Evolutionary conservation across 352 stramenopile genomes (phyloP).

Genomic region (Globisporangium cystogenes): DNA sequence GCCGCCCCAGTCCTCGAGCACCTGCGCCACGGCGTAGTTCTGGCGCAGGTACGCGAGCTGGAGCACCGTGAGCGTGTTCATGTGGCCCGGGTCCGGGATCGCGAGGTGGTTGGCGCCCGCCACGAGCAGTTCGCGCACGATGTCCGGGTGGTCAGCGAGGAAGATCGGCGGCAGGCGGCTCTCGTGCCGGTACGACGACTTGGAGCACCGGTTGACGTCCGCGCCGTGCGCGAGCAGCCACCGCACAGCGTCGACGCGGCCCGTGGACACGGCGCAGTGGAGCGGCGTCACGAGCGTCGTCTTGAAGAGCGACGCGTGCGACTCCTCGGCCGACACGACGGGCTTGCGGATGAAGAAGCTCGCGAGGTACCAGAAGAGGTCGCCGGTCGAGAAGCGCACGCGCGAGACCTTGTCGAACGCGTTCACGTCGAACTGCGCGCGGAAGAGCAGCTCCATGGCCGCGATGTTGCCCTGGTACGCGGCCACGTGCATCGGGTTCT

Average conservation of each 20-base stretch:
- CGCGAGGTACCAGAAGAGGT: constrained; percentile 81
- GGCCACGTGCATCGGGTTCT: constrained; percentile 83
- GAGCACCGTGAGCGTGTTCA: constrained; percentile 84
- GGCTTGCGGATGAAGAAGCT: constrained; percentile 68
- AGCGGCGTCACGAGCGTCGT: constrained; percentile 76
- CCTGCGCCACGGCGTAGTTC: constrained; percentile 74
- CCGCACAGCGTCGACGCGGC: constrained; percentile 58
- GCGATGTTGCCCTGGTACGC: constrained; percentile 76
- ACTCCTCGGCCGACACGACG: constrained; percentile 57
- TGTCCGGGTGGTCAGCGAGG: constrained; percentile 72
- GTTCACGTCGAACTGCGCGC: constrained; percentile 57
- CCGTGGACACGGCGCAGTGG: constrained; percentile 71
- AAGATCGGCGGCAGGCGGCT: constrained; percentile 73
- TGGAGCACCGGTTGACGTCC: constrained; percentile 72
- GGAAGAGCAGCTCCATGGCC: constrained; percentile 57
- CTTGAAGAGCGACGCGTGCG: constrained; percentile 78
- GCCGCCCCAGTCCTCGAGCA: constrained; percentile 65
- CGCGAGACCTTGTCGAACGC: constrained; percentile 79
- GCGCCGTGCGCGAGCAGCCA: constrained; percentile 70
- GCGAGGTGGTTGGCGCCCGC: constrained; percentile 71
- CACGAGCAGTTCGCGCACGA: constrained; percentile 60
- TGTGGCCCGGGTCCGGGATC: constrained; percentile 74
- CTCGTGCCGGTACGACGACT: constrained; percentile 65
- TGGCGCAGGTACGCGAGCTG: constrained; percentile 74
- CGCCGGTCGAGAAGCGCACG: constrained; percentile 66